phyloP scores from a whole-genome alignment of 2,329 filamentous ascomycete genomes.

The Ceratocystiopsis minuta region DNA sequence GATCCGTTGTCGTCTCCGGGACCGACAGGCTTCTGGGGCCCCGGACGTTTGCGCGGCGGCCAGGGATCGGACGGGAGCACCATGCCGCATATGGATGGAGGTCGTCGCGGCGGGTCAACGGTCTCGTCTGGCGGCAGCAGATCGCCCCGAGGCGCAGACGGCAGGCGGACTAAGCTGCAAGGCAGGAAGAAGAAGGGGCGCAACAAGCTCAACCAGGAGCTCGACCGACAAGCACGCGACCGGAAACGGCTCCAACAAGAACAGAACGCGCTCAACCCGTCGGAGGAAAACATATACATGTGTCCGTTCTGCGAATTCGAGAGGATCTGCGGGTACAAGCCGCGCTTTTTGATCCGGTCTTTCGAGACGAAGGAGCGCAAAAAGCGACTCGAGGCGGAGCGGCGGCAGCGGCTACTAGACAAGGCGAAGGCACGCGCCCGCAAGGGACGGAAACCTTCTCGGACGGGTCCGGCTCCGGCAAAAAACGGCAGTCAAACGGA shows the following conservation, averaged over 20 bases:
- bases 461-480: conserved; percentile 23
- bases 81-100: too few relatives aligned
- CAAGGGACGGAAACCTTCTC: conserved; percentile 71
- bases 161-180: conserved; percentile 10
- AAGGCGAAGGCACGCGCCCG: not conserved
- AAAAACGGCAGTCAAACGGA: too few relatives aligned
- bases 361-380: conserved; percentile 92
- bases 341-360: conserved; percentile 66
- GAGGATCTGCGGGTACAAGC: conserved; percentile 77
- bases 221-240: conserved; percentile 55
- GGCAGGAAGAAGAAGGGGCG: conserved; percentile 40
- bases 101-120: not conserved
- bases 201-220: conserved; percentile 50
- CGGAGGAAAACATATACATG: conserved; percentile 69
- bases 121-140: not conserved
- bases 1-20: conserved; percentile 1
- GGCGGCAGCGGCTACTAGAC: conserved; percentile 49
- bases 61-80: too few relatives aligned
- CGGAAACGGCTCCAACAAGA: conserved; percentile 63
- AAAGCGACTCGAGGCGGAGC: conserved; percentile 66
- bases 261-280: conserved; percentile 58
- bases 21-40: too few relatives aligned
- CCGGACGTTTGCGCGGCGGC: too few relatives aligned
- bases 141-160: not conserved
- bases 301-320: conserved; percentile 99